Conservation (phyloP, 2,329 filamentous ascomycete genomes). For the Talaromyces sp. region DNA sequence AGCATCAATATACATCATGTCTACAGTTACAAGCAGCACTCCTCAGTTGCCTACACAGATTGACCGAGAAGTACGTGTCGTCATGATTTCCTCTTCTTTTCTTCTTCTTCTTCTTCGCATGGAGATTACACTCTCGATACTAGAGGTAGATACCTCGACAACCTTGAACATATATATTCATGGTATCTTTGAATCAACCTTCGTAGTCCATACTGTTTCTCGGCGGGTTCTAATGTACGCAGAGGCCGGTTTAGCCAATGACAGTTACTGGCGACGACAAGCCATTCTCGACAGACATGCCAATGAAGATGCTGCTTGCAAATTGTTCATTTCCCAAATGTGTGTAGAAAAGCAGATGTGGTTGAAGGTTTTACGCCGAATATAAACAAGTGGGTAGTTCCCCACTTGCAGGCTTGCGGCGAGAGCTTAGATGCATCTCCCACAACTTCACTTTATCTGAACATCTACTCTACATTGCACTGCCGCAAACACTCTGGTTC, state of each 20-base stretch:
- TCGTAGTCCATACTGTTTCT: too few species aligned
- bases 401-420: slow-evolving; percentile 7
- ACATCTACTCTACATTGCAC: background rate
- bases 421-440: slow-evolving; percentile 9
- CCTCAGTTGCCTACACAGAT: too few species aligned
- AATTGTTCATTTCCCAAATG: background rate
- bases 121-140: too few species aligned
- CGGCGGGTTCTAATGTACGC: too few species aligned
- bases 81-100: too few species aligned
- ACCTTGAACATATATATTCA: too few species aligned
- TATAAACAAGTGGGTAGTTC: slow-evolving; percentile 4
- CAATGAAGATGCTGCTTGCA: background rate
- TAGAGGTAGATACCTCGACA: too few species aligned
- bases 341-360: background rate
- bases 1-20: too few species aligned
- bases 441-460: slow-evolving; percentile 1
- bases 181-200: too few species aligned
- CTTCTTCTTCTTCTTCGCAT: too few species aligned
- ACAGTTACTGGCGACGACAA: background rate
- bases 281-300: background rate
- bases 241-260: background rate
- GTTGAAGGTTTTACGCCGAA: background rate
- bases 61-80: too few species aligned
- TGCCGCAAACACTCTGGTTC: background rate
- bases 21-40: too few species aligned